Percentiles rank a stretch among this genome's conserved stretches.
These are phyloP conservation scores for Knufia petricola DNA, from an alignment of 2,329 filamentous ascomycete genomes.

Conservation along the genomic window DNA sequence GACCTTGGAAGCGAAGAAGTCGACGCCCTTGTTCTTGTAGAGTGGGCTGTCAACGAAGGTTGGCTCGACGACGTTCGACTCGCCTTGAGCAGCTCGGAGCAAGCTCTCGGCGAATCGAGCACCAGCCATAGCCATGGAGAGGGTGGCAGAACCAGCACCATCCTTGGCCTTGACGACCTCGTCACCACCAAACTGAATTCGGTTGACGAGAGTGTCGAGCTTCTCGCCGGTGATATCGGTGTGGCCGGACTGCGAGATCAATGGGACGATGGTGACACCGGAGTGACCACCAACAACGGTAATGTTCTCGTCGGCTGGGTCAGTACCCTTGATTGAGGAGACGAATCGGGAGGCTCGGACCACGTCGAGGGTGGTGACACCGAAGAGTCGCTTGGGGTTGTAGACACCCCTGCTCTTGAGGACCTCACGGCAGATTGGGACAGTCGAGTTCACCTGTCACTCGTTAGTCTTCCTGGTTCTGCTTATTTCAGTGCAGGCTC, in stretches of 20 bases:
- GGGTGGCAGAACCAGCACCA: slow-evolving; percentile 78
- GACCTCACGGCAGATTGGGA: slow-evolving; percentile 93
- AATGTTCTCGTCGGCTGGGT: slow-evolving; percentile 89
- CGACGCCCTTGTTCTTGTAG: slow-evolving; percentile 95
- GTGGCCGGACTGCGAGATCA: slow-evolving; percentile 90
- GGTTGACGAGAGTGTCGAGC: slow-evolving; percentile 78
- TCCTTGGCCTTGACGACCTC: slow-evolving; percentile 95
- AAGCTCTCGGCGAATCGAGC: slow-evolving; percentile 77
- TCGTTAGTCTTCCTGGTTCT: slow-evolving; percentile 7
- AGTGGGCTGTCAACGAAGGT: slow-evolving; percentile 94
- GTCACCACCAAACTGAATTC: slow-evolving; percentile 95
- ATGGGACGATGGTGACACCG: slow-evolving; percentile 94
- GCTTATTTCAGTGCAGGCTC: neutral
- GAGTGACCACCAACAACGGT: slow-evolving; percentile 95
- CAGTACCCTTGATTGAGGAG: slow-evolving; percentile 79
- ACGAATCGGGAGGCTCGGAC: slow-evolving; percentile 98
- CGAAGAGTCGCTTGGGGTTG: slow-evolving; percentile 98
- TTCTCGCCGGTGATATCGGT: slow-evolving; percentile 68
- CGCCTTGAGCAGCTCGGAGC: slow-evolving; percentile 82
- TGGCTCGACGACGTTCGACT: slow-evolving; percentile 92
- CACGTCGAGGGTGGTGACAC: slow-evolving; percentile 97
- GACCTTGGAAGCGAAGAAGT: slow-evolving; percentile 93
- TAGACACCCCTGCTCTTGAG: slow-evolving; percentile 94
- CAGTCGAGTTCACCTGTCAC: slow-evolving; percentile 81
- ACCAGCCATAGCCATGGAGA: slow-evolving; percentile 98